Base-by-base conservation (phyloP, 495 filamentous ascomycete species). In the Podospora bellae-mahoneyi region DNA sequence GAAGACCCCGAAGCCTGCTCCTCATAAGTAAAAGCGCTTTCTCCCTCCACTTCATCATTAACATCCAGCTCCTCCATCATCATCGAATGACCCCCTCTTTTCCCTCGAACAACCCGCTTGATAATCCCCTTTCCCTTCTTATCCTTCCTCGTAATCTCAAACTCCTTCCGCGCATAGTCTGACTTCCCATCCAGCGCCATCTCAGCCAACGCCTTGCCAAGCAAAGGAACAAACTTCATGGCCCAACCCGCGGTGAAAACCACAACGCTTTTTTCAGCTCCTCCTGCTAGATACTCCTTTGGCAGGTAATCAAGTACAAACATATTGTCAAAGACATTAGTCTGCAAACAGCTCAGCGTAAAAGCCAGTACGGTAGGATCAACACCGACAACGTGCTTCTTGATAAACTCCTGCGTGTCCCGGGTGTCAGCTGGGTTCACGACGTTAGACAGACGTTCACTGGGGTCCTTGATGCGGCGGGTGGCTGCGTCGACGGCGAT, bases 281-380 rank as follows among this genome's bases (percentile, higher is more conserved):
- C 70, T 53, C 68, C 68, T 15, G 9, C 1, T 9, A 64, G 64
- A 59, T 66, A 58, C 48, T 73, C 60, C 27, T 70, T 39, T 44
- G 70, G 70, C 16, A 72, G 60, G 55, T 62, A 72, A 60, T 72
- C 70, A 5, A 72, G 53, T 16, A 72, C 70, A 44, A 60, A 72
- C 70, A 72, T 72, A 56, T 72, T 72, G 63, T 70, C 68, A 58
- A 58, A 71, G 15, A 72, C 68, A 64, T 72, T 72, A 28, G 70
- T 72, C 68, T 72, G 70, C 63, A 70, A 64, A 58, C 68, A 72
- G 16, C 9, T 69, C 23, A 34, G 63, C 20, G 56, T 64, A 66
- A 56, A 70, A 34, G 57, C 70, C 7, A 68, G 70, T 13, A 66
- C 68, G 28, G 70, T 71, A 9, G 60, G 0, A 64, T 72, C 68